Base-by-base conservation (phyloP, 176 grass and related monocot species). In the Lolium multiflorum region DNA sequence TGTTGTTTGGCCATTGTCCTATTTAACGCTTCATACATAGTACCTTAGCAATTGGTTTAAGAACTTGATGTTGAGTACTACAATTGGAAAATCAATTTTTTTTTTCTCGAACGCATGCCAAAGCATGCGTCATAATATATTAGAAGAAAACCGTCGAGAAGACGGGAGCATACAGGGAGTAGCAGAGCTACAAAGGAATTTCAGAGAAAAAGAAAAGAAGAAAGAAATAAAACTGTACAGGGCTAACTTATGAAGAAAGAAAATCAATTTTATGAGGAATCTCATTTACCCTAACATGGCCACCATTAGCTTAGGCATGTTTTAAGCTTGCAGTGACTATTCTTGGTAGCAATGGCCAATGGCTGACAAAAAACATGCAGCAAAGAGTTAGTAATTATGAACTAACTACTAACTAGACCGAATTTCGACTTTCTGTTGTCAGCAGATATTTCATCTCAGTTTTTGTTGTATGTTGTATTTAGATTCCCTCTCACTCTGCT, bases 61-160 rank as follows among this genome's bases (percentile, higher is more conserved):
- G 20, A 58, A 65, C 21, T 85, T 77, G 72, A 66, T 65, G 50
- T 35, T 17, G 20, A 82, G 39, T 26, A 58, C 11, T 58, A 57
- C 18, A 56, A 9, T 74, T 1, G 28, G 31, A 22, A 85, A 7
- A 24, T 51, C 5, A 39, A n/a, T 41, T 66, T 76, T 21, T n/a
- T n/a, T n/a, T n/a, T n/a, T n/a, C n/a, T n/a, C n/a, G n/a, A n/a
- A n/a, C n/a, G n/a, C n/a, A n/a, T n/a, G n/a, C n/a, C n/a, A n/a
- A n/a, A n/a, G n/a, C n/a, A n/a, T n/a, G n/a, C n/a, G n/a, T n/a
- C n/a, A n/a, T n/a, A n/a, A n/a, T n/a, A n/a, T n/a, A n/a, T n/a
- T n/a, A n/a, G n/a, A n/a, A n/a, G n/a, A n/a, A n/a, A n/a, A n/a
- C n/a, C n/a, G n/a, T n/a, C n/a, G n/a, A n/a, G n/a, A n/a, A n/a